These are phyloP conservation scores for Murraya koenigii DNA, from an alignment of 345 rosid species.

Conservation along the genomic window DNA sequence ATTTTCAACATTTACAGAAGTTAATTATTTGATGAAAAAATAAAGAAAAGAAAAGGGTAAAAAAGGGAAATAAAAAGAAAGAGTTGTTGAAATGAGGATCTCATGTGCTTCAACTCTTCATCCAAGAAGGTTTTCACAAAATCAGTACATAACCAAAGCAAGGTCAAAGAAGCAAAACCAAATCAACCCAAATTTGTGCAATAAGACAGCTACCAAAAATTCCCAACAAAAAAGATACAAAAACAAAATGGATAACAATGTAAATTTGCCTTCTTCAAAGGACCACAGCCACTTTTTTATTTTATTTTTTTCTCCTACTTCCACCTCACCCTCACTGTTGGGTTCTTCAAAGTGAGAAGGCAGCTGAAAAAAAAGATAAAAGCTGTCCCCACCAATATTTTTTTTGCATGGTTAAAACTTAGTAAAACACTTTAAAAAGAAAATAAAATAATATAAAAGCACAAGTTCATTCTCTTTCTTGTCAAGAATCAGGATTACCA, in stretches of 20 bases:
- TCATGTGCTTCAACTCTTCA: slow-evolving; percentile 4
- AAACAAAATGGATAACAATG: neutral
- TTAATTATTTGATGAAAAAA: neutral
- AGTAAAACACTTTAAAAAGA: neutral
- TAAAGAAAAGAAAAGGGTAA: neutral
- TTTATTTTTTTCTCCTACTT: neutral
- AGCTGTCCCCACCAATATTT: slow-evolving; percentile 38
- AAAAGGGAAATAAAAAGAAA: neutral
- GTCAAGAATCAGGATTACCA: slow-evolving; percentile 17
- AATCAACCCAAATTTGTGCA: neutral
- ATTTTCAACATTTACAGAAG: neutral
- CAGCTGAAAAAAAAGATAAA: slow-evolving; percentile 27
- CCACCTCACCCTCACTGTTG: slow-evolving; percentile 25
- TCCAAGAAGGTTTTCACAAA: neutral
- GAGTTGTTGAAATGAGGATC: neutral
- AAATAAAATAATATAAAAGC: neutral
- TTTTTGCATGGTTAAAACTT: slow-evolving; percentile 7
- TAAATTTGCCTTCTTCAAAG: neutral
- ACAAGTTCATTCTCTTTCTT: neutral
- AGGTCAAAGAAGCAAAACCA: neutral
- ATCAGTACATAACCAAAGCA: neutral
- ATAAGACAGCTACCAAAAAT: neutral
- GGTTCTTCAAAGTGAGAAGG: slow-evolving; percentile 14
- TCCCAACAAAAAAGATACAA: neutral
- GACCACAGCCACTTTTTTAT: neutral